Evolutionary conservation across 2,329 filamentous ascomycete species (phyloP).

Genomic region (Diaporthe vaccinii): DNA sequence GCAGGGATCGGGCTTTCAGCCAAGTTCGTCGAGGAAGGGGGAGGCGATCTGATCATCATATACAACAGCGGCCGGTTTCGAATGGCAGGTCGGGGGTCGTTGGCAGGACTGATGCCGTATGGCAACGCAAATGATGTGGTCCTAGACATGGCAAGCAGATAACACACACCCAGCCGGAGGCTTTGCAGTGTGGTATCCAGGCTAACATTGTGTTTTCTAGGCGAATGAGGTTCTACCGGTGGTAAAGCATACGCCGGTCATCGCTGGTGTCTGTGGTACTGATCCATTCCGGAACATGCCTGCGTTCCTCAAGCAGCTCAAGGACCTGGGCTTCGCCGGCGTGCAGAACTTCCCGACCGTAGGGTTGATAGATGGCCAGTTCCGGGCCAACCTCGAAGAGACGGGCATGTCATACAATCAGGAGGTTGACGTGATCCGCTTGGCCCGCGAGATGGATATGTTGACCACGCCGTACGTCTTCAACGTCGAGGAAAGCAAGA

Average conservation of each 20-base stretch:
- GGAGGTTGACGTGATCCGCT: conserved; percentile 76
- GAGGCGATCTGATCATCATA: conserved; percentile 78
- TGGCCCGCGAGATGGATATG: conserved; percentile 71
- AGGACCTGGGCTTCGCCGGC: conserved; percentile 74
- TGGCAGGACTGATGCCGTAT: conserved; percentile 80
- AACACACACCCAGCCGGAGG: neutral
- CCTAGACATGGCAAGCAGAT: conserved; percentile 70
- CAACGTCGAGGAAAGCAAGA: conserved; percentile 69
- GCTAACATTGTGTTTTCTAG: conserved; percentile 48
- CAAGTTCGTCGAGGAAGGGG: conserved; percentile 78
- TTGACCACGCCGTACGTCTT: conserved; percentile 81
- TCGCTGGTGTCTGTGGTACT: conserved; percentile 79
- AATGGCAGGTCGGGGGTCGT: conserved; percentile 78
- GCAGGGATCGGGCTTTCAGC: conserved; percentile 79
- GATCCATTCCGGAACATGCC: conserved; percentile 77
- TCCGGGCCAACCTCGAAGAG: conserved; percentile 77
- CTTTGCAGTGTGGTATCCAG: neutral
- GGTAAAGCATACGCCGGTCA: conserved; percentile 73
- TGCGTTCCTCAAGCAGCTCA: conserved; percentile 71
- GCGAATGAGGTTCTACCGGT: conserved; percentile 76
- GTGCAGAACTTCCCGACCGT: conserved; percentile 83
- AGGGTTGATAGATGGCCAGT: conserved; percentile 77
- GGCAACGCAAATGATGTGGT: conserved; percentile 79
- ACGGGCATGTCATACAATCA: conserved; percentile 78
- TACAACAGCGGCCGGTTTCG: conserved; percentile 81